phyloP scores from a whole-genome alignment of 345 rosid species.

The Gossypium sturtianum region DNA sequence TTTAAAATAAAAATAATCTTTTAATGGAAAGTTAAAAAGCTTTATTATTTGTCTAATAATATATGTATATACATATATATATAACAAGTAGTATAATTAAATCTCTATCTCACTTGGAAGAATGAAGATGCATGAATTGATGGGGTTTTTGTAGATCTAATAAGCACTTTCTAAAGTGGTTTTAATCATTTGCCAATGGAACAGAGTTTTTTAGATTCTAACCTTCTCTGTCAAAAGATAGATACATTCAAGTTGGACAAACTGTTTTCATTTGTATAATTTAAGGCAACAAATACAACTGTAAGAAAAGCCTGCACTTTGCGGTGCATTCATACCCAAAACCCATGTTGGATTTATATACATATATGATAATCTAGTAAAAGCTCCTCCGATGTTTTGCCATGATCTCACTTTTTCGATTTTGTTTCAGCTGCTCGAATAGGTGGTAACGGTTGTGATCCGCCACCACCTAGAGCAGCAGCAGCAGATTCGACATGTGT shows the following conservation, averaged over 20 bases:
- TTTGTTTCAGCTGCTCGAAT: constrained; percentile 37
- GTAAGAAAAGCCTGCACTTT: too few relatives aligned
- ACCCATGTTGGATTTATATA: constrained; percentile 22
- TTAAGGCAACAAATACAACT: constrained; percentile 11
- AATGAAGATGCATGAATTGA: too few relatives aligned
- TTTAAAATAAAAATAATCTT: too few relatives aligned
- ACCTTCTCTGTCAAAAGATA: neutral
- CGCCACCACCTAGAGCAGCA: constrained; percentile 66
- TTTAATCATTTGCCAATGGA: too few relatives aligned
- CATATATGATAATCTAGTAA: constrained; percentile 11
- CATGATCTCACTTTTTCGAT: constrained; percentile 41
- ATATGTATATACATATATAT: too few relatives aligned
- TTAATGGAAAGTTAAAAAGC: too few relatives aligned
- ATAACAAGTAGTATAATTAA: too few relatives aligned
- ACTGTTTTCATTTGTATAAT: constrained; percentile 14
- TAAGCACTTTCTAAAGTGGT: too few relatives aligned
- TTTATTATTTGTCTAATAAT: too few relatives aligned
- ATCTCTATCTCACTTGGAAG: too few relatives aligned
- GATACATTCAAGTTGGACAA: neutral
- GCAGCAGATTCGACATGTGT: constrained; percentile 94
- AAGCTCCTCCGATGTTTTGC: constrained; percentile 10
- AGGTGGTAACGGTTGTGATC: constrained; percentile 48
- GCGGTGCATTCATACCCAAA: constrained; percentile 15
- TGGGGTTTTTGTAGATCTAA: too few relatives aligned
- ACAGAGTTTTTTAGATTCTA: too few relatives aligned